These are phyloP conservation scores for Annulohypoxylon bovei DNA, from an alignment of 495 filamentous ascomycete species.

Conservation along the genomic window DNA sequence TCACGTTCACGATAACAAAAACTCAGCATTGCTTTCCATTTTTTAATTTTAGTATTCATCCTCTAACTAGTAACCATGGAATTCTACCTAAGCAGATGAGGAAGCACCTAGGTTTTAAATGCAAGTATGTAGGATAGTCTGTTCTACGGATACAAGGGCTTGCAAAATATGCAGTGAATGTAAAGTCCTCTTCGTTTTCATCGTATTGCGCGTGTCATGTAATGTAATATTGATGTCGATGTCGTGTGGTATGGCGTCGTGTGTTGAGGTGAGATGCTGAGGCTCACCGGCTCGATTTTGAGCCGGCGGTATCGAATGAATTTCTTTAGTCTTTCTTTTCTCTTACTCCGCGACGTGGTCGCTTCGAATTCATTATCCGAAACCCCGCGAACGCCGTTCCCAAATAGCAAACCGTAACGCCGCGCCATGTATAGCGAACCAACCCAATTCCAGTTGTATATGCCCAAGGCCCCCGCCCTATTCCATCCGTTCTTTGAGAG, in stretches of 20 bases:
- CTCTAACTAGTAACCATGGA: constrained; percentile 5
- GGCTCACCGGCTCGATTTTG: not conserved
- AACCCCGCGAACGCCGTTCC: constrained; percentile 23
- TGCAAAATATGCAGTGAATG: constrained; percentile 15
- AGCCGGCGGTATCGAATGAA: not conserved
- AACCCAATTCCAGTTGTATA: constrained; percentile 11
- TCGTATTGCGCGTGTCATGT: not conserved
- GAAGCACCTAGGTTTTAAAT: constrained; percentile 4
- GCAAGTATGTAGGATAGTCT: not conserved
- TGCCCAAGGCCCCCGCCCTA: constrained; percentile 1
- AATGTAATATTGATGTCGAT: not conserved
- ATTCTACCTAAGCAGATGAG: constrained; percentile 6
- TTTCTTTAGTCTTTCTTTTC: constrained; percentile 18
- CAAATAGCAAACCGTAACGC: constrained; percentile 27
- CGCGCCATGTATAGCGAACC: constrained; percentile 20
- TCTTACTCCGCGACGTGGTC: not conserved
- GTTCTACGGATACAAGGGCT: constrained; percentile 5
- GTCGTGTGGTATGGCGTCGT: constrained; percentile 4
- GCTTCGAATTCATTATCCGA: not conserved
- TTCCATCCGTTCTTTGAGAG: not conserved
- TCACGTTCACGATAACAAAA: not conserved
- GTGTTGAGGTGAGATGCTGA: constrained; percentile 28
- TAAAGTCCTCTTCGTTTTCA: not conserved
- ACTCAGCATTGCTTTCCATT: not conserved
- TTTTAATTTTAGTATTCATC: constrained; percentile 21